Evolutionary conservation across 192 early-diverging fungal species (phyloP), one percentile per base, ranked within the genome.

Genomic region (Backusella luteola): DNA sequence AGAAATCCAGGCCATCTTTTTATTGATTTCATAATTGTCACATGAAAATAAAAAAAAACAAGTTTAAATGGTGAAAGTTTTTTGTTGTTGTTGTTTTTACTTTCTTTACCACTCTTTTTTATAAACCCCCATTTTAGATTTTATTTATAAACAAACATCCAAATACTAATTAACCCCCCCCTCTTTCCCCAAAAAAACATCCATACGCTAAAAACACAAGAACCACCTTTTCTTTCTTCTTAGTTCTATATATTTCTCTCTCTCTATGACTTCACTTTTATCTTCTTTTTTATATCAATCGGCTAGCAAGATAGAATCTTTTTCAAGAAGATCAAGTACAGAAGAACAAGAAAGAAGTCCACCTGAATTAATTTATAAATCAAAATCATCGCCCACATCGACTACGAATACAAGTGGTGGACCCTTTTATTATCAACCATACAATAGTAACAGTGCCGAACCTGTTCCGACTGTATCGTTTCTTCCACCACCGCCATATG

Each of bases 251-350:
- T 14, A 44, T 49, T 23, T 59, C 53, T 53, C n/a, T 53, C n/a
- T n/a, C 52, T 63, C 12, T 2, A 74, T 74, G 73, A 74, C 52
- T 26, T 74, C 73, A 34, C 39, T 74, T 41, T 34, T 74, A 41
- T 44, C 73, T 26, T 74, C 73, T 15, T 35, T 74, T n/a, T 32
- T 74, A 9, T 36, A 74, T 36, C 41, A 44, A 38, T 74, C 73
- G 32, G 73, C 73, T 9, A 74, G 26, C 32, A 74, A 63, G 38
- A 34, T 74, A 29, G 73, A 74, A 21, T 34, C 69, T 6, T 63
- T 72, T 46, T 68, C 69, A 71, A 42, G 49, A 39, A 42, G 34
- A 63, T 29, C 56, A 56, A 63, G 23, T 32, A 14, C 52, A 21
- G 17, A 21, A 66, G 34, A 41, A 14, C 21, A 23, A 59, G 19